phyloP scores from a whole-genome alignment of 1,139 yeast species.

The Yamadazyma mexicana region DNA sequence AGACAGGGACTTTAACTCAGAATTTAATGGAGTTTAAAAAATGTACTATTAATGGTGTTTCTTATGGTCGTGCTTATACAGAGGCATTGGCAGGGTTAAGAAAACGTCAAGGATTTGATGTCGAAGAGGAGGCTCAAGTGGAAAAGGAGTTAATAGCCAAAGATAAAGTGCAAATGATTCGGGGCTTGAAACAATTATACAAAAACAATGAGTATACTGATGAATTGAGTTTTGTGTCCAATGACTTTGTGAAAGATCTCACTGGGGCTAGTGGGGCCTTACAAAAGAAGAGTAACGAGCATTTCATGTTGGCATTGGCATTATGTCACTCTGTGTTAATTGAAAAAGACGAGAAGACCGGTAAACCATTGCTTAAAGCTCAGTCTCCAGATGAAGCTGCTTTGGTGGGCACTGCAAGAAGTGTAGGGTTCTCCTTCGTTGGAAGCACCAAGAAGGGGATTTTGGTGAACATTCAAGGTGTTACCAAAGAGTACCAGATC shows the following conservation, averaged over 20 bases:
- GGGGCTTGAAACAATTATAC: conserved; percentile 20
- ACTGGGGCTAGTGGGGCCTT: conserved; percentile 25
- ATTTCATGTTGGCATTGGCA: conserved; percentile 54
- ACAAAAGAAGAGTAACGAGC: conserved; percentile 43
- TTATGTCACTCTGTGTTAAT: conserved; percentile 62
- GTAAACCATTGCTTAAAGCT: conserved; percentile 46
- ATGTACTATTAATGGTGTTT: conserved; percentile 54
- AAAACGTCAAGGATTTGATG: conserved; percentile 56
- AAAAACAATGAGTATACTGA: conserved; percentile 31
- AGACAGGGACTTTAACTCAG: conserved; percentile 62
- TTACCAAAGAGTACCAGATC: conserved; percentile 45
- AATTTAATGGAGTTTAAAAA: conserved; percentile 62
- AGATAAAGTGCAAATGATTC: conserved; percentile 42
- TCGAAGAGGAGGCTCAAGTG: conserved; percentile 42
- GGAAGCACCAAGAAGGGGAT: conserved; percentile 50
- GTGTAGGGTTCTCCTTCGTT: conserved; percentile 51
- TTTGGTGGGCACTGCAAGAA: conserved; percentile 59
- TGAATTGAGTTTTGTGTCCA: conserved; percentile 50
- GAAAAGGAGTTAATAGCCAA: conserved; percentile 40
- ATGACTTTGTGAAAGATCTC: conserved; percentile 43
- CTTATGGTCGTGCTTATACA: conserved; percentile 62
- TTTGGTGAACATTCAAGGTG: conserved; percentile 43
- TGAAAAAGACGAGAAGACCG: conserved; percentile 43
- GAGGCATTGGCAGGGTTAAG: conserved; percentile 62
- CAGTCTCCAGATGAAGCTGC: conserved; percentile 71